A percentile compares a stretch with the other conserved stretches of the same genome.
phyloP scores from a whole-genome alignment of 1,139 yeast species.

The Zygosaccharomyces sapae region DNA sequence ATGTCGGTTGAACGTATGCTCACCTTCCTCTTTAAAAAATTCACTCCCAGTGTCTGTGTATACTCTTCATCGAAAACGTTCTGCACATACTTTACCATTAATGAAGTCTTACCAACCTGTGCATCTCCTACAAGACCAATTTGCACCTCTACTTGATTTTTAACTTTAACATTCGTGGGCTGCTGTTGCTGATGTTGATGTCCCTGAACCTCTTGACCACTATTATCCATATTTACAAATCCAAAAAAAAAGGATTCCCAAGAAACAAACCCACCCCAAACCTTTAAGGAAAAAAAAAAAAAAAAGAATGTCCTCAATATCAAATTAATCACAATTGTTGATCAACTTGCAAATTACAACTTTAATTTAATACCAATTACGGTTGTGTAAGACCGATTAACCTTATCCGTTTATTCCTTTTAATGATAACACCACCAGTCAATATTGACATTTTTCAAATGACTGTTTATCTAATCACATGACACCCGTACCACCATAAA shows the following conservation, averaged over 20 bases:
- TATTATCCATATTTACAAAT: background rate
- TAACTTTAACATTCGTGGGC: constrained; percentile 21
- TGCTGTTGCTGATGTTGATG: constrained; percentile 8
- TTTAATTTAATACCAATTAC: background rate
- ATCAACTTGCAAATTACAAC: background rate
- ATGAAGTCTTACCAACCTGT: constrained; percentile 94
- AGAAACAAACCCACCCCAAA: constrained; percentile 1
- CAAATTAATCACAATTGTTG: background rate
- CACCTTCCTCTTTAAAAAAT: constrained; percentile 88
- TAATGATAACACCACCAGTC: constrained; percentile 5
- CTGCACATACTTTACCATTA: constrained; percentile 96
- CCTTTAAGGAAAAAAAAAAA: background rate
- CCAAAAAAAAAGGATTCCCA: background rate
- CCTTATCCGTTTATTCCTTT: background rate
- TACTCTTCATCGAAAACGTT: constrained; percentile 90
- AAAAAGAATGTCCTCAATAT: background rate
- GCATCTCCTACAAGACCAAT: constrained; percentile 96
- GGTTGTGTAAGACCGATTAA: background rate
- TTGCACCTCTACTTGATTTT: constrained; percentile 66
- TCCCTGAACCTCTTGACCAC: constrained; percentile 4
- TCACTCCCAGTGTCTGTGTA: constrained; percentile 91
- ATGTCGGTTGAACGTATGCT: constrained; percentile 85
- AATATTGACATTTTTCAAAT: constrained; percentile 11
- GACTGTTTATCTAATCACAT: constrained; percentile 6
- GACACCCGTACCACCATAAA: background rate